Conservation (phyloP, 1,284 basidiomycete genomes). For the Irpex rosettiformis region DNA sequence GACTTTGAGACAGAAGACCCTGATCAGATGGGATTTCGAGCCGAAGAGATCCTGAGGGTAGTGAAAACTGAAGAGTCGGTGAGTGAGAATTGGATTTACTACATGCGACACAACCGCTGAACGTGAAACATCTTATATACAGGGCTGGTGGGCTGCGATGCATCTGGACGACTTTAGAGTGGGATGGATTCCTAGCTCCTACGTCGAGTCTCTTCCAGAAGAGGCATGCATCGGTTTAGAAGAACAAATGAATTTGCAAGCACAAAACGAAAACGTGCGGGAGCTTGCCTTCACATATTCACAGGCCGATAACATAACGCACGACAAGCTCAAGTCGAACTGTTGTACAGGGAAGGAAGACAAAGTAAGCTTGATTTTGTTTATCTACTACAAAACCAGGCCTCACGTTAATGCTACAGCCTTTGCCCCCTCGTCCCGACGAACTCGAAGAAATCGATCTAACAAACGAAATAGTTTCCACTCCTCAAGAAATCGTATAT, state of each 20-base stretch:
- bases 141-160: slow-evolving; percentile 78
- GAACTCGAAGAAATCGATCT: neutral
- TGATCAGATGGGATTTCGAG: slow-evolving; percentile 57
- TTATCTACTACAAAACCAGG: too few relatives aligned
- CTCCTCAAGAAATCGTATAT: slow-evolving; percentile 15
- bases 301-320: neutral
- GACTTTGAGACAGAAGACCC: slow-evolving; percentile 62
- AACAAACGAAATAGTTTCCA: neutral
- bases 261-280: too few relatives aligned
- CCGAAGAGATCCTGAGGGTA: slow-evolving; percentile 64
- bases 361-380: too few relatives aligned
- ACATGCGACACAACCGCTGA: neutral
- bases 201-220: slow-evolving; percentile 30
- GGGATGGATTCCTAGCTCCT: slow-evolving; percentile 64
- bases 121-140: neutral
- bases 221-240: neutral
- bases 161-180: slow-evolving; percentile 46
- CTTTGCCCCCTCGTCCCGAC: slow-evolving; percentile 4
- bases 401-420: neutral
- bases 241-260: neutral
- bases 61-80: slow-evolving; percentile 60
- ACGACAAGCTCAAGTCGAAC: too few relatives aligned
- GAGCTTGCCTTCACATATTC: neutral
- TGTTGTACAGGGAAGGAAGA: too few relatives aligned
- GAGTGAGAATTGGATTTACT: slow-evolving; percentile 7